A percentile compares a stretch with the other conserved stretches of the same genome.
Conservation (phyloP, 2,329 filamentous ascomycete species). For the Colletotrichum liriopes region DNA sequence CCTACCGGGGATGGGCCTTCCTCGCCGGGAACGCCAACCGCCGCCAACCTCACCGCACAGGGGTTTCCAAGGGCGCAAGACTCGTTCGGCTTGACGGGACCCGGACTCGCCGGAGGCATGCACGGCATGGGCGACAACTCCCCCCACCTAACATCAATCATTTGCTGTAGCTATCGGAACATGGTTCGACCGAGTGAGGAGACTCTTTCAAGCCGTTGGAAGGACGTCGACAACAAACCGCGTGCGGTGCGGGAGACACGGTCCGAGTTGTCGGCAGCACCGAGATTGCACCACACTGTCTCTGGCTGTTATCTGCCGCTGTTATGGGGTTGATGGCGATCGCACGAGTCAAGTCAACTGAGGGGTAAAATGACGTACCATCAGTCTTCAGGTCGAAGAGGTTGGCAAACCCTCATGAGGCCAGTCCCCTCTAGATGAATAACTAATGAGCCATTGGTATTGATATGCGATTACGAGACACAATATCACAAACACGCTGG, state of each 20-base stretch:
- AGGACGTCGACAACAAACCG: background rate
- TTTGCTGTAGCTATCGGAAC: background rate
- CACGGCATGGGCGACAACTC: no score
- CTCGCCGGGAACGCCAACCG: no score
- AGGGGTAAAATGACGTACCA: slow-evolving; percentile 7
- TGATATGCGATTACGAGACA: background rate
- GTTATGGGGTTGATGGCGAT: background rate
- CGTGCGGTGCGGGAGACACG: background rate
- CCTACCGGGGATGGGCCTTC: no score
- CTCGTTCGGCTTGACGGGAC: no score
- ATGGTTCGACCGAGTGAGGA: background rate
- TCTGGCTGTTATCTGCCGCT: background rate
- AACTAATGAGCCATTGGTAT: background rate
- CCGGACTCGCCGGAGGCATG: no score
- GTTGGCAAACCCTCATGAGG: background rate
- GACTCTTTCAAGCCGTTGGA: background rate
- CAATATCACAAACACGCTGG: background rate
- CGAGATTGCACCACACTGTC: background rate
- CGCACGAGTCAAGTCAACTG: slow-evolving; percentile 12
- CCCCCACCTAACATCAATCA: background rate
- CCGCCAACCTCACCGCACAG: no score
- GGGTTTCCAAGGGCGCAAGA: no score
- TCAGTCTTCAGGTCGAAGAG: background rate
- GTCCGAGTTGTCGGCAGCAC: background rate
- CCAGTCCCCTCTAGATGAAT: background rate